Evolutionary conservation across 169 alveolate species (phyloP).

Genomic region (Plasmodium chabaudi): DNA sequence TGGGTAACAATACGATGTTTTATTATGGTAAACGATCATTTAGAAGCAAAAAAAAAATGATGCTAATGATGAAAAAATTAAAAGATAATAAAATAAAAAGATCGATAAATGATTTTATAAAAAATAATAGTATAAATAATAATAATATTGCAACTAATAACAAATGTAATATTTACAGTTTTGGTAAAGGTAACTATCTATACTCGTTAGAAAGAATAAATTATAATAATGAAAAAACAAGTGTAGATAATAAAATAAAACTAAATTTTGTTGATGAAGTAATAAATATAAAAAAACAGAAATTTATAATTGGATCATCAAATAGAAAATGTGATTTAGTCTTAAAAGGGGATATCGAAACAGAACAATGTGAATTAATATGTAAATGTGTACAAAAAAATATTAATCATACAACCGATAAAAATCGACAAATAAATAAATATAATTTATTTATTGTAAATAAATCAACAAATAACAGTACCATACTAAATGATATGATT

Average conservation of each 20-base stretch:
- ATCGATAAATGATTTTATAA: constrained; percentile 52
- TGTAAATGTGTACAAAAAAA: constrained; percentile 66
- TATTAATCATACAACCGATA: constrained; percentile 47
- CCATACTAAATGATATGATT: constrained; percentile 22
- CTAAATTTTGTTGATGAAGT: constrained; percentile 39
- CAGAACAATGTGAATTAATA: constrained; percentile 64
- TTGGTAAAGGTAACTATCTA: constrained; percentile 38
- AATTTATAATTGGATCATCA: constrained; percentile 66
- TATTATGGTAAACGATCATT: too few species aligned
- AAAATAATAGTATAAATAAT: constrained; percentile 31
- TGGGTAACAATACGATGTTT: background rate
- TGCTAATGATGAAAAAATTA: constrained; percentile 4
- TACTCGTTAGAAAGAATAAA: constrained; percentile 56
- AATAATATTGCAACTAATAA: constrained; percentile 21
- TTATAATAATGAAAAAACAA: constrained; percentile 31
- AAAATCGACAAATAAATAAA: constrained; percentile 61
- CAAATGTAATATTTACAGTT: constrained; percentile 43
- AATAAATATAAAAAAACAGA: constrained; percentile 55
- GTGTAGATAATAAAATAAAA: constrained; percentile 32
- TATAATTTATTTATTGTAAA: constrained; percentile 67
- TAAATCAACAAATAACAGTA: constrained; percentile 36
- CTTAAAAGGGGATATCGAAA: constrained; percentile 52
- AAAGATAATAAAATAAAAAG: constrained; percentile 36
- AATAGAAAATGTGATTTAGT: constrained; percentile 65
- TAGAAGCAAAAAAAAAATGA: constrained; percentile 6